Base-by-base conservation (phyloP, 139 green algal species). In the Chloropicon primus region DNA sequence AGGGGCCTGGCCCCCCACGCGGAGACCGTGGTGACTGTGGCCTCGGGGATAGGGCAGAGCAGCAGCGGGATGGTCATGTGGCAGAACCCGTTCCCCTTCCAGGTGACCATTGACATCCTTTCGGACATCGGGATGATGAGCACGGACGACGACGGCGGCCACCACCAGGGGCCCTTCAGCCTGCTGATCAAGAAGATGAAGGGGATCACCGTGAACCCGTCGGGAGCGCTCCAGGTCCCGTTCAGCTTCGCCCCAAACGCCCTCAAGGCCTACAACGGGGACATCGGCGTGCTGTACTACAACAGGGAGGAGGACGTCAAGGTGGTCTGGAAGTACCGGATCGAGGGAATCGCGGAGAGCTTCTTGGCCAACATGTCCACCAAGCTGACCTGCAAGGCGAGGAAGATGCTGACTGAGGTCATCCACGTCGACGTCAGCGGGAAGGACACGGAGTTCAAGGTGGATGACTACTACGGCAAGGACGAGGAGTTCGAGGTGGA, bases 401-500 rank as follows among this genome's bases (percentile, higher is more conserved):
- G 81, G 28, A 24, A 74, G 1, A 76, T 71, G 23, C 72, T 82
- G 3, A 80, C 82, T 24, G 79, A 87, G 80, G 3, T 17, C 25
- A 77, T 89, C 74, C 77, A 82, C 73, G 76, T 90, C 24, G 71
- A 80, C n/a, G 80, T 90, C 54, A 53, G 25, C n/a, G 83, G 86
- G 2, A 75, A 88, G 24, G 24, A 24, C 41, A 62, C 41, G 28
- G 22, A 25, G 22, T 24, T 76, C n/a, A 73, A 24, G 2, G 2
- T 23, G 21, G 81, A 62, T 17, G 41, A 62, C 41, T 62, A 62
- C 17, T 62, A 62, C 17, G 41, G 41, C 41, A 17, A 62, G 41
- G 17, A 84, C 25, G 80, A 84, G 75, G 80, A 82, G 72, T 90
- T 87, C 82, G 82, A 28, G 2, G 78, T 86, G 79, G 84, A 88